Evolutionary conservation across 768 basidiomycete genomes (phyloP), one percentile per base, ranked within the genome.

Genomic region (Mycena haematopus): DNA sequence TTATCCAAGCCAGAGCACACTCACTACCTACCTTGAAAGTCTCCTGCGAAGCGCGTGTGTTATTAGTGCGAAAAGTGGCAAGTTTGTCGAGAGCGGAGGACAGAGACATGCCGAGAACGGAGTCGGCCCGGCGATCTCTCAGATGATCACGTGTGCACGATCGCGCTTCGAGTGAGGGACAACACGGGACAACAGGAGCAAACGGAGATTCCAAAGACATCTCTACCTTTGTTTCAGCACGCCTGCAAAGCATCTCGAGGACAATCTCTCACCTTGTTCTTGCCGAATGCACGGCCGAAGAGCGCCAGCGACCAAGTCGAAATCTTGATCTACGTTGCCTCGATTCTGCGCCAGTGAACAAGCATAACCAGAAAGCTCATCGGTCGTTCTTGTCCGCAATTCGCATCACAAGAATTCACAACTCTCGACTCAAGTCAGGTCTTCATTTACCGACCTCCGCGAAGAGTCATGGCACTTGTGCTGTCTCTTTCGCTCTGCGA

Each of bases 401-500:
- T 55, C 27, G 21, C 14, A 19, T 31, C 31, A 14, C n/a, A 36
- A 46, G 35, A 29, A 53, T 44, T 29, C 19, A 6, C 27, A 14
- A 11, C 52, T 29, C 40, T 15, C 25, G 11, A 11, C 24, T 3
- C 40, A 29, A 13, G 29, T 15, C 25, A 21, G 19, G 9, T 19
- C 47, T 33, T 33, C 44, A 45, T 45, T 45, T 35, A 19, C 50
- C 11, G 33, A 35, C 21, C 11, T 6, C 33, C 50, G 11, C 33
- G 33, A n/a, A 52, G 45, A 46, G 24, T 46, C 50, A 62, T 56
- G 60, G 29, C 60, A 33, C 49, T 62, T n/a, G 53, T 33, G 42
- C 79, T 77, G 6, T 71, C 79, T 10, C 78, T 87, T 27, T 77
- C 80, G 8, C 76, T 88, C 49, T 84, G 82, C 36, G 87, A 88